A percentile compares a stretch with the other conserved stretches of the same genome.
Evolutionary conservation across 2,329 filamentous ascomycete genomes (phyloP).

Genomic region (Fusarium sp.): DNA sequence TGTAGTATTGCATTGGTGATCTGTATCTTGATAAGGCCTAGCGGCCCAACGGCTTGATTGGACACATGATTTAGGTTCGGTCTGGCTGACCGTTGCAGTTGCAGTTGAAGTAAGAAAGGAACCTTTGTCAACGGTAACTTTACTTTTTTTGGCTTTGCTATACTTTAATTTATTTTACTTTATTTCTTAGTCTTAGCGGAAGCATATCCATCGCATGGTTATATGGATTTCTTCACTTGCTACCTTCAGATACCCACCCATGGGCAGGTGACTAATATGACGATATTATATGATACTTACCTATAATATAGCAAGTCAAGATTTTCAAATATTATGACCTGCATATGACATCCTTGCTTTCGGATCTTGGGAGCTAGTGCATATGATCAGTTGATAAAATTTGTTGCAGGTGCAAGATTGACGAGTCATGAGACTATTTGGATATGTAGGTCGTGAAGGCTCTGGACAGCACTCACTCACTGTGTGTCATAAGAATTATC

Average conservation of each 20-base stretch:
- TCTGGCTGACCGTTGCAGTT: conserved; percentile 17
- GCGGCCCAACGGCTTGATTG: conserved; percentile 5
- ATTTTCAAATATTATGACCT: background rate
- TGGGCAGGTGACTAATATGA: background rate
- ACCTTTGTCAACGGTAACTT: background rate
- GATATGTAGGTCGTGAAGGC: too few relatives aligned
- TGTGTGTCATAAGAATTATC: too few relatives aligned
- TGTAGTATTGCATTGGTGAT: background rate
- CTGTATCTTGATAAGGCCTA: conserved; percentile 12
- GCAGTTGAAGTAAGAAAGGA: too few relatives aligned
- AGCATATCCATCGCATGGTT: background rate
- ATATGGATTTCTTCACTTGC: background rate
- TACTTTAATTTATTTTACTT: background rate
- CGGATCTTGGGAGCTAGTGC: background rate
- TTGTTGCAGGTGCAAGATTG: background rate
- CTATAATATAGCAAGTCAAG: background rate
- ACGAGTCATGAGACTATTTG: background rate
- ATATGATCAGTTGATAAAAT: background rate
- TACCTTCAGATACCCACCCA: too few relatives aligned
- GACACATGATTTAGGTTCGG: conserved; percentile 13
- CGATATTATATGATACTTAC: background rate
- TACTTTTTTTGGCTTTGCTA: background rate
- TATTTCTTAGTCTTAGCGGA: background rate
- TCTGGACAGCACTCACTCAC: too few relatives aligned
- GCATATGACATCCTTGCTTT: background rate